Evolutionary conservation across 768 basidiomycete species (phyloP).

Genomic region (Amylocystis lapponica): DNA sequence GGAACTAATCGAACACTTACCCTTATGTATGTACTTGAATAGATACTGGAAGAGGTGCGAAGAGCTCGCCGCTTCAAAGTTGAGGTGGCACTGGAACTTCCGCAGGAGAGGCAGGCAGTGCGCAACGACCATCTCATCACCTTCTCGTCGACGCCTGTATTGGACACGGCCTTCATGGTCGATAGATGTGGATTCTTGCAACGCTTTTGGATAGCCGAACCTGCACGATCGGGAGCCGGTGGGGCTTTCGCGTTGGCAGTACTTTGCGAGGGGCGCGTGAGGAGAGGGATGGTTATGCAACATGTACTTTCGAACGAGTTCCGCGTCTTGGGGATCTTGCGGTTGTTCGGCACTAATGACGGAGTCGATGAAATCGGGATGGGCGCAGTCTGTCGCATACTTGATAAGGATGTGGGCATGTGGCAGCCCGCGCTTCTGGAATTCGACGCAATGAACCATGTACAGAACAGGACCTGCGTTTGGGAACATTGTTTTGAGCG

Average conservation of each 20-base stretch:
- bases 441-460: conserved; percentile 31
- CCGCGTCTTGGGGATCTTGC: conserved; percentile 16
- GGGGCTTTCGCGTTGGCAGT: conserved; percentile 19
- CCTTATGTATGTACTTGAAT: no score
- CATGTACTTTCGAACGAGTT: conserved; percentile 28
- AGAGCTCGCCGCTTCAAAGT: conserved; percentile 27
- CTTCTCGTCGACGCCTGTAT: conserved; percentile 19
- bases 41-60: conserved; percentile 33
- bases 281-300: conserved; percentile 26
- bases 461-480: conserved; percentile 27
- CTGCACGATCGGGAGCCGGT: conserved; percentile 18
- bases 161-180: conserved; percentile 23
- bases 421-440: conserved; percentile 37
- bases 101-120: conserved; percentile 22
- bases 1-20: no score
- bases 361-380: conserved; percentile 24
- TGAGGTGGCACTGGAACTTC: no score
- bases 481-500: conserved; percentile 25
- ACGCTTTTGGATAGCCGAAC: conserved; percentile 16
- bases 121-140: conserved; percentile 27
- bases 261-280: conserved; percentile 12
- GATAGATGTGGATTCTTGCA: conserved; percentile 18
- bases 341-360: conserved; percentile 33
- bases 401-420: conserved; percentile 39
- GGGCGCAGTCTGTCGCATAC: conserved; percentile 18